Base-by-base conservation (phyloP, 257 asterid species). In the Nicotiana tomentosiformis region DNA sequence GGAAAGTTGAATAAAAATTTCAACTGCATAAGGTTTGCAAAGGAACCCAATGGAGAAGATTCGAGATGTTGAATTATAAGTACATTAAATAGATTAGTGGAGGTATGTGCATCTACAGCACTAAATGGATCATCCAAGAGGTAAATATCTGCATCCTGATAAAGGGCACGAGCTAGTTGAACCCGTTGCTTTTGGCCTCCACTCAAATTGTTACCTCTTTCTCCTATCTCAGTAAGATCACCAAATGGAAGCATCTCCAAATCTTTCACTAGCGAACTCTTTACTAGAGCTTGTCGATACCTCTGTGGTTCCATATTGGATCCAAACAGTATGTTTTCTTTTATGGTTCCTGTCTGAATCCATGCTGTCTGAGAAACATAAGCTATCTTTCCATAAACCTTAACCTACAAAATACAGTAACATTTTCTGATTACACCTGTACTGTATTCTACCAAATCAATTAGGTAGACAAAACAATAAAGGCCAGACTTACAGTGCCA, bases 281-380 rank as follows among this genome's bases (percentile, higher is more conserved):
- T 91, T 85, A 91, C 94, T 10, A 95, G 58, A 43, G 95, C 90
- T 84, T 94, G 92, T 68, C 82, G 88, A 85, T 95, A 95, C 67
- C 93, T 92, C 74, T 84, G 81, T n/a, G 80, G 77, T 79, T 95
- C 91, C 88, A 95, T 68, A 72, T 85, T 79, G 10, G 95, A 88
- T 17, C 99, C 99, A 15, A 95, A 95, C n/a, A 95, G 86, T 62
- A 94, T 92, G 84, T 95, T 95, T 6, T 93, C 97, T 60, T 90
- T 93, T 37, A 95, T 92, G 37, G 90, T 95, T 76, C 98, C 99
- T 35, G 97, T 93, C 85, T 94, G 98, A 88, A 95, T 95, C 99
- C 99, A 95, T 26, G 99, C 97, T 35, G 97, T 90, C 68, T 95
- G 99, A 30, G 99, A 94, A 37, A 95, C 99, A 86, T 95, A 95